Evolutionary conservation across 257 asterid species (phyloP), one percentile per base, ranked within the genome.

Genomic region (Schizonepeta tenuifolia): DNA sequence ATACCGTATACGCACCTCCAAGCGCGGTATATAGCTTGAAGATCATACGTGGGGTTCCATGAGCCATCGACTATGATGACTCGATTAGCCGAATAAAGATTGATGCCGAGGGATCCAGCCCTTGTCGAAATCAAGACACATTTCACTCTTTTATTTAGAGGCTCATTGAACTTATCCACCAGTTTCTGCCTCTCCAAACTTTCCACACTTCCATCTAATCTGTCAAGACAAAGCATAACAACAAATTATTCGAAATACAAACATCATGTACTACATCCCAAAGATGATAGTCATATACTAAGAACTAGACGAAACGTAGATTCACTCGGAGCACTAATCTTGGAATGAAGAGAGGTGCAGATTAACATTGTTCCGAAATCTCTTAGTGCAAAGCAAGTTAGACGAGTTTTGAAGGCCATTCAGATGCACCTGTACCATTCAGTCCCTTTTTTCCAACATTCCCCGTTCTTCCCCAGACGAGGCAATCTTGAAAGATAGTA

Each of bases 11-110:
- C 79, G 24, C 69, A 93, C 98, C 98, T 93, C 98, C 98, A 93
- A 78, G 72, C 97, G 58, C 98, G 86, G 69, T 83, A 91, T 84
- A 89, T 93, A 79, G 98, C 98, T 80, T 93, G 49, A 81, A 94
- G 96, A 83, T 94, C 98, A 74, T 91, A 84, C 44, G 98, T 88
- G 6, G 98, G 98, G 75, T 94, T 94, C 98, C 98, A 91, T 9
- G 98, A 94, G 75, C 98, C 98, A 87, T 94, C 98, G 63, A 94
- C 90, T 69, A 94, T 91, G 78, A 94, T 78, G 15, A 94, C 99
- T 71, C 97, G 90, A 64, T 91, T 91, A 77, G 99, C 97, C 67
- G 99, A 88, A 84, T 86, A 86, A 74, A 94, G 94, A 83, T 94
- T 91, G 71, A 91, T 91, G 40, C 98, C 98, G 33, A 88, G 82